Evolutionary conservation across 2,329 filamentous ascomycete genomes (phyloP).

Genomic region (Trichophyton schoenleinii): DNA sequence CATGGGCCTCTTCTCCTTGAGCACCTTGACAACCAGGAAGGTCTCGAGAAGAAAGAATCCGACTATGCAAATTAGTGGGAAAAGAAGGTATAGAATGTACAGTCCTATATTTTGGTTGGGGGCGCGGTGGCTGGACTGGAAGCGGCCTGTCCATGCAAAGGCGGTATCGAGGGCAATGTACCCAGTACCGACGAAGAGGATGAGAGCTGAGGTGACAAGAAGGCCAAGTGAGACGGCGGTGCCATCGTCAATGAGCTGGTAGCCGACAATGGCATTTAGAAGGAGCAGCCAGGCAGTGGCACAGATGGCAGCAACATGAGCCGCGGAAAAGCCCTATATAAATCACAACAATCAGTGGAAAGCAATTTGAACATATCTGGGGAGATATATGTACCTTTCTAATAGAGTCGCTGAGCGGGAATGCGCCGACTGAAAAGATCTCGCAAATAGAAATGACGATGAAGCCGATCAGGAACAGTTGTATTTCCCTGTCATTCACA

Average conservation of each 20-base stretch:
- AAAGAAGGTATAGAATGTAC: slow-evolving; percentile 87
- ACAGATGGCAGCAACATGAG: slow-evolving; percentile 80
- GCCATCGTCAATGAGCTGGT: slow-evolving; percentile 85
- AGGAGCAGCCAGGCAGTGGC: slow-evolving; percentile 84
- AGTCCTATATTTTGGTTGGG: slow-evolving; percentile 65
- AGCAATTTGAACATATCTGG: too few species aligned
- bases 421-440: slow-evolving; percentile 87
- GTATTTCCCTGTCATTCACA: slow-evolving; percentile 63
- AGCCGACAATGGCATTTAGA: slow-evolving; percentile 84
- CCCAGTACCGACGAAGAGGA: slow-evolving; percentile 76
- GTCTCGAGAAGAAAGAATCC: slow-evolving; percentile 75
- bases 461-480: slow-evolving; percentile 78
- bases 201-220: slow-evolving; percentile 54
- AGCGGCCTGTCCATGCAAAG: slow-evolving; percentile 71
- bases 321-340: slow-evolving; percentile 65
- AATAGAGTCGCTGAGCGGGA: slow-evolving; percentile 59
- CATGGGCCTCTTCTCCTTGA: slow-evolving; percentile 89
- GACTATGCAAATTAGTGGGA: slow-evolving; percentile 78
- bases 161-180: slow-evolving; percentile 94
- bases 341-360: too few species aligned
- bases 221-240: slow-evolving; percentile 72
- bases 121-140: slow-evolving; percentile 45
- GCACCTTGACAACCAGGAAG: slow-evolving; percentile 68
- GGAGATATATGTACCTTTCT: slow-evolving; percentile 40
- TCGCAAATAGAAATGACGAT: slow-evolving; percentile 85